These are phyloP conservation scores for Talaromyces funiculosus DNA, from an alignment of 2,329 filamentous ascomycete species.

Conservation along the genomic window DNA sequence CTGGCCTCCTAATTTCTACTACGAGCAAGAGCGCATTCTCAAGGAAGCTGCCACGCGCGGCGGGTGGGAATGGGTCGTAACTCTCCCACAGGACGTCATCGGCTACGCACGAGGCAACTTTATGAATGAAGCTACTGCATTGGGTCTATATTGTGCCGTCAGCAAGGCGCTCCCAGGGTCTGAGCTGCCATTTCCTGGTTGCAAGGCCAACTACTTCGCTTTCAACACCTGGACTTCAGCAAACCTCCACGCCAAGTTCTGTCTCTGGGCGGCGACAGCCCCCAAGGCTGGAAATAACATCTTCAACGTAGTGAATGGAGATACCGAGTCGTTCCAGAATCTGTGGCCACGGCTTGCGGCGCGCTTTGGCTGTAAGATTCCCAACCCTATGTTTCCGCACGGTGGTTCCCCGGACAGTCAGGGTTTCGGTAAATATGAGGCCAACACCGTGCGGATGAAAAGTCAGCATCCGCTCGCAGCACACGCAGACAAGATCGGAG, in stretches of 20 bases:
- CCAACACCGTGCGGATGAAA: slow-evolving; percentile 15
- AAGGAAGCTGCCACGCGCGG: background rate
- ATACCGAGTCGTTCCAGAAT: background rate
- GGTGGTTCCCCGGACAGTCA: background rate
- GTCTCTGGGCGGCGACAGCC: slow-evolving; percentile 10
- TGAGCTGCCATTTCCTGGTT: background rate
- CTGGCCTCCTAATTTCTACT: background rate
- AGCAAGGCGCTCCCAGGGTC: slow-evolving; percentile 23
- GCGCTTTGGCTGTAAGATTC: background rate
- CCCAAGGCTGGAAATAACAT: background rate
- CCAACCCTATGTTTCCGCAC: background rate
- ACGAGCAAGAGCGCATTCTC: background rate
- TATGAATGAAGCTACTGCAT: background rate
- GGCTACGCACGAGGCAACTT: background rate
- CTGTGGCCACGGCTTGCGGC: background rate
- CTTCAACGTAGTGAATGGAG: background rate
- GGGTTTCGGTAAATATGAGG: slow-evolving; percentile 9
- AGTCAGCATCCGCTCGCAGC: slow-evolving; percentile 21
- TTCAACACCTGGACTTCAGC: background rate
- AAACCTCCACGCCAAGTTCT: background rate
- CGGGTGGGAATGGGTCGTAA: background rate
- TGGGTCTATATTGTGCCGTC: slow-evolving; percentile 17
- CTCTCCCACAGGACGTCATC: background rate
- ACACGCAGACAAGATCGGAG: slow-evolving; percentile 20
- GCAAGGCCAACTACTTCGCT: background rate